Evolutionary conservation across 257 asterid genomes (phyloP).

Genomic region (Solanum paucissectum): DNA sequence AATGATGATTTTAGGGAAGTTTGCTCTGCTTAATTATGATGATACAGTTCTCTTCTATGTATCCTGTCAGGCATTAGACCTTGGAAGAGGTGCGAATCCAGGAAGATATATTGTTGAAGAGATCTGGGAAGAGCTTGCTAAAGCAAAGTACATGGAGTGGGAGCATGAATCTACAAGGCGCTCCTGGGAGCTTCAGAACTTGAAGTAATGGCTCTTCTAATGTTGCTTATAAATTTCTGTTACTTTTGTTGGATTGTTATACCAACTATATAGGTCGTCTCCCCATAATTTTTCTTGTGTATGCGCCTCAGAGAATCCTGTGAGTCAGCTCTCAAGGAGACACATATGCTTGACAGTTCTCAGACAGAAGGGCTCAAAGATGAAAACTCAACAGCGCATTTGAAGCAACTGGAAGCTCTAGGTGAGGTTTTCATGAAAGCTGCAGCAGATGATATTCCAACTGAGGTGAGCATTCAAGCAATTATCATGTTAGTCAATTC

Average conservation of each 20-base stretch:
- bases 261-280: background rate
- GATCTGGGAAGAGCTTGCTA: conserved; percentile 89
- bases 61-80: conserved; percentile 66
- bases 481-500: background rate
- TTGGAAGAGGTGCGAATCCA: conserved; percentile 58
- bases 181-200: conserved; percentile 68
- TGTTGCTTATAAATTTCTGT: background rate
- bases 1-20: background rate
- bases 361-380: conserved; percentile 41
- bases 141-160: conserved; percentile 75
- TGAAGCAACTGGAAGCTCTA: conserved; percentile 48
- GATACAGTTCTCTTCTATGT: background rate
- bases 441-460: conserved; percentile 62
- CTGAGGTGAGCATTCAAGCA: conserved; percentile 36
- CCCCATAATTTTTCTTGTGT: background rate
- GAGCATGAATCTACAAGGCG: conserved; percentile 68
- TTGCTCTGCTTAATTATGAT: background rate
- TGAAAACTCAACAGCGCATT: conserved; percentile 14
- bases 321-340: conserved; percentile 59
- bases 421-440: conserved; percentile 46
- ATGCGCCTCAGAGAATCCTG: conserved; percentile 51
- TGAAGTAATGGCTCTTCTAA: conserved; percentile 35
- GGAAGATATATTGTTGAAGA: conserved; percentile 77
- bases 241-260: background rate
- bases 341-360: conserved; percentile 25